Base-by-base conservation (phyloP, 768 basidiomycete species). In the Omphalotus guepiniiformis region DNA sequence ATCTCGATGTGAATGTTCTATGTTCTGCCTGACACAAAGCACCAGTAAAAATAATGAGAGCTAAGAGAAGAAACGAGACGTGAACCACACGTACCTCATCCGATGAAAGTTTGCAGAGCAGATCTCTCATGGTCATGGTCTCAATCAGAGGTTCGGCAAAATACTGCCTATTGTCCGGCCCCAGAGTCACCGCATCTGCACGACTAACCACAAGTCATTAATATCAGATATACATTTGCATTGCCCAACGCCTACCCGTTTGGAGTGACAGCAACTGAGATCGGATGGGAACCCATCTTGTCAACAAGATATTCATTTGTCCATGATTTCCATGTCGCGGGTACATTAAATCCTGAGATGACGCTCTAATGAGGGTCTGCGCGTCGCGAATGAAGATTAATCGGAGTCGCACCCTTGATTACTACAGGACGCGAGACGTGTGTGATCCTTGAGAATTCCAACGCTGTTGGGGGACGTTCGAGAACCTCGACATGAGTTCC, bases 191-290 rank as follows among this genome's bases (percentile, higher is more conserved):
- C 15, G 89, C 83, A 63, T 94, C 91, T 50, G 90, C 91, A 48
- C 78, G 78, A 18, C 89, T 89, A 55, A 36, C 42, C 21, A 38
- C 23, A 42, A 53, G 53, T 39, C n/a, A n/a, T n/a, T n/a, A n/a
- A n/a, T n/a, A n/a, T n/a, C n/a, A n/a, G 53, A 57, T 41, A 37
- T n/a, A 47, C 39, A 47, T 28, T n/a, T n/a, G n/a, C n/a, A n/a
- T n/a, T n/a, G n/a, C n/a, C n/a, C n/a, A n/a, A n/a, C n/a, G n/a
- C 30, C 30, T 32, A 91, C 92, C 91, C 92, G 52, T 91, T 80
- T 0, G 91, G 88, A 4, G 92, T 93, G 34, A 86, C 73, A 1
- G 91, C 88, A 25, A 94, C 79, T 6, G 86, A 85, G 30, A 93
- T 74, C 26, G 53, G 44, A 22, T 62, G 63, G 3, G 76, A 64